Conservation (phyloP, 371 early-diverging fungal species). For the Lichtheimia corymbifera region DNA sequence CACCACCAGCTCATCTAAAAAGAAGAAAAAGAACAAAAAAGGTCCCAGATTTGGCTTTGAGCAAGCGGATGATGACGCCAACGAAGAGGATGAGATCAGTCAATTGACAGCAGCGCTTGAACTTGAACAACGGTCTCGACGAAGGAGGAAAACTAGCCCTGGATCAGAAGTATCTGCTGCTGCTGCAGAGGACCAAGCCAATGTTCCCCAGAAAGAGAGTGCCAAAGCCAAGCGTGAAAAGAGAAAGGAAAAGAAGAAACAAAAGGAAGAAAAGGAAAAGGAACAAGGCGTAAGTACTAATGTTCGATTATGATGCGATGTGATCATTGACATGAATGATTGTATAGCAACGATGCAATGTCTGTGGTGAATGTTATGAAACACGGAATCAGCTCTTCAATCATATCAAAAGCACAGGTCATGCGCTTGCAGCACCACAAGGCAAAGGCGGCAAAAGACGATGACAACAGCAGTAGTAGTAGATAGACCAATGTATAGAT, state of each 20-base stretch:
- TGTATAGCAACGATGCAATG: constrained; percentile 56
- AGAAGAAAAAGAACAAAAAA: constrained; percentile 43
- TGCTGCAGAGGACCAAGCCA: constrained; percentile 25
- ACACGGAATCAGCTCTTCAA: constrained; percentile 73
- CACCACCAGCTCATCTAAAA: constrained; percentile 21
- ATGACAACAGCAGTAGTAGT: not conserved
- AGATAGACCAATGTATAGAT: not conserved
- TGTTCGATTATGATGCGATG: not conserved
- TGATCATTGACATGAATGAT: not conserved
- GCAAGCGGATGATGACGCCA: constrained; percentile 21
- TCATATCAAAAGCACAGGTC: constrained; percentile 75
- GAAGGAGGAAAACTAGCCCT: constrained; percentile 13
- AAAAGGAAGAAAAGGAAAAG: constrained; percentile 34
- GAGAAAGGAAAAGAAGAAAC: constrained; percentile 51
- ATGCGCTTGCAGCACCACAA: constrained; percentile 56
- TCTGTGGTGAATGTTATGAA: constrained; percentile 61
- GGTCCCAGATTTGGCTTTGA: constrained; percentile 32
- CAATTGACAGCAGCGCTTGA: constrained; percentile 29
- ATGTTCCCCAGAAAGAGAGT: constrained; percentile 35
- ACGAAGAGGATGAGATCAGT: constrained; percentile 29
- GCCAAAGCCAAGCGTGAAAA: constrained; percentile 46
- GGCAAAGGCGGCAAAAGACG: constrained; percentile 2
- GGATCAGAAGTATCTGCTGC: constrained; percentile 13
- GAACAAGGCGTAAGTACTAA: not conserved
- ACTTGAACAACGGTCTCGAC: constrained; percentile 20